phyloP scores from a whole-genome alignment of 495 filamentous ascomycete genomes.

The Chlorociboria aeruginascens region DNA sequence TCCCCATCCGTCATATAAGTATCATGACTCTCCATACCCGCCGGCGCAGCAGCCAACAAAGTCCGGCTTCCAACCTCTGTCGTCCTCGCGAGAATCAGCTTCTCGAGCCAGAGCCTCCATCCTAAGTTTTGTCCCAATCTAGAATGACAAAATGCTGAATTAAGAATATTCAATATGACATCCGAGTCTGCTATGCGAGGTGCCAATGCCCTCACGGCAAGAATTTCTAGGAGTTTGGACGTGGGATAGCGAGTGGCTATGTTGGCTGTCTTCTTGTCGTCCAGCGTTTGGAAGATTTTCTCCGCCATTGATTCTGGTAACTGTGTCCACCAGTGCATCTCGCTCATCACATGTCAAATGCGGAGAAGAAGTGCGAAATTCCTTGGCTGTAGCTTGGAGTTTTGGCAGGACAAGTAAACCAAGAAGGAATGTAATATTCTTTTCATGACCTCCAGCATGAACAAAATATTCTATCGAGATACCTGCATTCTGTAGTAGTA shows the following conservation, averaged over 20 bases:
- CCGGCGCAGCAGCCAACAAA: background rate
- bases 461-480: conserved; percentile 1
- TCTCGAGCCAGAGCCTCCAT: no score
- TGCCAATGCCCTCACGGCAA: conserved; percentile 18
- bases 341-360: no score
- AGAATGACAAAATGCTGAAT: conserved; percentile 29
- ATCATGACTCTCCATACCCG: conserved; percentile 8
- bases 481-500: conserved; percentile 13
- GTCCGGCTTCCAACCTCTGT: conserved; percentile 11
- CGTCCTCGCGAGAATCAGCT: conserved; percentile 2
- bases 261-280: conserved; percentile 19
- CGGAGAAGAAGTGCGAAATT: no score
- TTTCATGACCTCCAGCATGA: conserved; percentile 2
- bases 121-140: background rate
- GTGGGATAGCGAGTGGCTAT: conserved; percentile 26
- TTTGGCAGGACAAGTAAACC: conserved; percentile 10
- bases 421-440: conserved; percentile 11
- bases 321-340: conserved; percentile 12
- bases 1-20: conserved; percentile 11
- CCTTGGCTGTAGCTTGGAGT: no score
- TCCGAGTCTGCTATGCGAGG: conserved; percentile 7
- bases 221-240: conserved; percentile 38
- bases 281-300: conserved; percentile 22
- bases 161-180: conserved; percentile 33
- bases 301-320: conserved; percentile 9